phyloP scores from a whole-genome alignment of 2,329 filamentous ascomycete species.

The Phialophora tarda region DNA sequence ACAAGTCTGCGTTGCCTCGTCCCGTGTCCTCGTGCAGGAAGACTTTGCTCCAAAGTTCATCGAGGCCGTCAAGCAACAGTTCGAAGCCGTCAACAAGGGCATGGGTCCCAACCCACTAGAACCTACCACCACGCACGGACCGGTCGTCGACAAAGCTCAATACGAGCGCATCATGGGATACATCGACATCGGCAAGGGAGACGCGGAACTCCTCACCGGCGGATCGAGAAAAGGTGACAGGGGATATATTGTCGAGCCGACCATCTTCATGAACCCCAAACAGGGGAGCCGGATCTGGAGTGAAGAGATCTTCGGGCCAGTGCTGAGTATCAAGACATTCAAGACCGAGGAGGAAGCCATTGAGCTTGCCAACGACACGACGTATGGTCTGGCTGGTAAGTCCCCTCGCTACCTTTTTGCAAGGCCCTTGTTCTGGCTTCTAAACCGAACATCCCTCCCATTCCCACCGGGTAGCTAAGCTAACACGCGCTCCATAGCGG shows the following conservation, averaged over 20 bases:
- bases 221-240: constrained; percentile 44
- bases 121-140: constrained; percentile 56
- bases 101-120: constrained; percentile 70
- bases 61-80: constrained; percentile 50
- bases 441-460: too few species aligned
- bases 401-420: too few species aligned
- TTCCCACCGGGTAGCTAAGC: background rate
- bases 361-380: constrained; percentile 46
- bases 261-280: constrained; percentile 45
- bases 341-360: constrained; percentile 49
- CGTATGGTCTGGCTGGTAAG: constrained; percentile 49
- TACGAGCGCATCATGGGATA: constrained; percentile 52
- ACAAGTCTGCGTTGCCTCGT: constrained; percentile 69
- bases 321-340: constrained; percentile 48
- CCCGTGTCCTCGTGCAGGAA: constrained; percentile 68
- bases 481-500: constrained; percentile 26
- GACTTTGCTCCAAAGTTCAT: constrained; percentile 65
- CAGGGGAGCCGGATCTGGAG: constrained; percentile 45
- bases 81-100: constrained; percentile 67
- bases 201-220: constrained; percentile 47
- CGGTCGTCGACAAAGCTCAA: constrained; percentile 52
- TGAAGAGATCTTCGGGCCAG: constrained; percentile 53
- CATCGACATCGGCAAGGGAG: constrained; percentile 50
- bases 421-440: background rate
- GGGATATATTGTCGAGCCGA: constrained; percentile 49